Evolutionary conservation across 148 eudicot genomes (phyloP).

Genomic region (Dysphania ambrosioides): DNA sequence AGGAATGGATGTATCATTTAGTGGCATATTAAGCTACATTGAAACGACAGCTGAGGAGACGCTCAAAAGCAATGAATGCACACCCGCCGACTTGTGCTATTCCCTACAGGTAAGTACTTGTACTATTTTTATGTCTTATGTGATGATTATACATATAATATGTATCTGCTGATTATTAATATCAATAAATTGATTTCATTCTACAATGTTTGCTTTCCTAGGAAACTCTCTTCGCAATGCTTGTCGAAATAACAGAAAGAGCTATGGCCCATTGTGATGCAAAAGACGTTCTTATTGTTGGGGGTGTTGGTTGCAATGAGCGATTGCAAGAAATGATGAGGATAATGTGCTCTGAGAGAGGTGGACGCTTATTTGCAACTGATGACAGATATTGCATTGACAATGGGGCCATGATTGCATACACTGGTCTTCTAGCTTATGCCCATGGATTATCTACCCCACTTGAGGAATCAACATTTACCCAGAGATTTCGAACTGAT

Average conservation of each 20-base stretch:
- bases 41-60: constrained; percentile 86
- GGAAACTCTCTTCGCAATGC: constrained; percentile 98
- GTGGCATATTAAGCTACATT: constrained; percentile 86
- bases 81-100: constrained; percentile 93
- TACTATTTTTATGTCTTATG: background rate
- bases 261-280: constrained; percentile 98
- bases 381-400: constrained; percentile 86
- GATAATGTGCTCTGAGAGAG: constrained; percentile 80
- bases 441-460: constrained; percentile 65
- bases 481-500: constrained; percentile 85
- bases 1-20: constrained; percentile 98
- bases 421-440: constrained; percentile 75
- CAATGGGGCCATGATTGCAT: constrained; percentile 95
- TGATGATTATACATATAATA: background rate
- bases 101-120: constrained; percentile 71
- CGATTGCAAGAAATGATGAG: constrained; percentile 93
- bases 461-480: constrained; percentile 73
- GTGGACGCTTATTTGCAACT: constrained; percentile 66
- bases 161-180: background rate
- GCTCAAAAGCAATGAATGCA: constrained; percentile 81
- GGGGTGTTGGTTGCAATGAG: constrained; percentile 95
- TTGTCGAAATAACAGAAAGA: constrained; percentile 95
- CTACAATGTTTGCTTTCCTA: constrained; percentile 18
- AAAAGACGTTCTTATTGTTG: constrained; percentile 89
- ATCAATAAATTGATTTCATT: background rate